Evolutionary conservation across 495 filamentous ascomycete species (phyloP).

Genomic region (Podospora pseudocomata): DNA sequence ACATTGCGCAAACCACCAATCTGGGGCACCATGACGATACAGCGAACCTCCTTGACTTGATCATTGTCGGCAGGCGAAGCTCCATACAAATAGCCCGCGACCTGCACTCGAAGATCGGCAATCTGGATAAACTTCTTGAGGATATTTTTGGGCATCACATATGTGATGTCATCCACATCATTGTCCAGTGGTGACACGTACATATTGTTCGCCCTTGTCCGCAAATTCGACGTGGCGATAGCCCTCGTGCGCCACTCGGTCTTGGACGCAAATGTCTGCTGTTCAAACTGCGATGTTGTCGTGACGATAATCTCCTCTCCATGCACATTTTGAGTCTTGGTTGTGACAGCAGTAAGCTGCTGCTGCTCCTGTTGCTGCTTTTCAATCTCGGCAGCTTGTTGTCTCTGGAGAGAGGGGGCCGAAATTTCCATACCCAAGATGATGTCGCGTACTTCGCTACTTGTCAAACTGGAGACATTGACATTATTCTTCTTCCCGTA

Average conservation of each 20-base stretch:
- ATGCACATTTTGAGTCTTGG: conserved; percentile 95
- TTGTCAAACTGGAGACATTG: conserved; percentile 94
- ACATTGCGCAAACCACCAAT: conserved; percentile 91
- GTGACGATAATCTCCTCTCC: conserved; percentile 98
- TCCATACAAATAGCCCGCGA: conserved; percentile 94
- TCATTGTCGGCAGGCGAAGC: conserved; percentile 89
- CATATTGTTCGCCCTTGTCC: conserved; percentile 94
- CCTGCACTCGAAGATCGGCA: conserved; percentile 93
- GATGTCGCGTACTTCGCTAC: conserved; percentile 95
- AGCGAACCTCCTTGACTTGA: conserved; percentile 92
- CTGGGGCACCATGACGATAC: conserved; percentile 96
- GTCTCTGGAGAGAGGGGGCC: conserved; percentile 95
- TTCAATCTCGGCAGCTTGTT: conserved; percentile 98
- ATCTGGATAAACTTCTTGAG: conserved; percentile 98
- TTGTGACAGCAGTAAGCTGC: conserved; percentile 95
- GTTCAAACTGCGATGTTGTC: conserved; percentile 94
- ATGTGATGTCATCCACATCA: conserved; percentile 76
- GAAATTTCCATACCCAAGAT: conserved; percentile 99
- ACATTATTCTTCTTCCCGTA: conserved; percentile 99
- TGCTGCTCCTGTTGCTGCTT: conserved; percentile 97
- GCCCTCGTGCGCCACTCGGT: conserved; percentile 98
- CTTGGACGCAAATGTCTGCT: conserved; percentile 96
- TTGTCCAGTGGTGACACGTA: conserved; percentile 95
- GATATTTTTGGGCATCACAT: conserved; percentile 98
- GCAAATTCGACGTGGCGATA: conserved; percentile 93